A percentile compares a stretch with the other conserved stretches of the same genome.
phyloP scores from a whole-genome alignment of 2,329 filamentous ascomycete species.

The Beauveria bassiana region DNA sequence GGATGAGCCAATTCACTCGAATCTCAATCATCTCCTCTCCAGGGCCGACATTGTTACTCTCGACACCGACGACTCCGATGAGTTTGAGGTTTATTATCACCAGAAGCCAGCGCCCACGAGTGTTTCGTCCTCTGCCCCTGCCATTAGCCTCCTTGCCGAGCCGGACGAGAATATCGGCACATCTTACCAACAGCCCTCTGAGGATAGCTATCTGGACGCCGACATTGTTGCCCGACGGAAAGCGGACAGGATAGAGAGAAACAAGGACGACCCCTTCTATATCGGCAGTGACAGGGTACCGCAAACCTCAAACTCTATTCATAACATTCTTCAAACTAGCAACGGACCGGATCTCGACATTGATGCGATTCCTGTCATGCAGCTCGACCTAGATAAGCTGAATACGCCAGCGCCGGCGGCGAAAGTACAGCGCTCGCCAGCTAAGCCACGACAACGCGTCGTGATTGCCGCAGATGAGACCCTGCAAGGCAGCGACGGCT shows the following conservation, averaged over 20 bases:
- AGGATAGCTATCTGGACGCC: conserved; percentile 62
- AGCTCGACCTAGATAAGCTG: conserved; percentile 66
- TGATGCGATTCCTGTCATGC: conserved; percentile 92
- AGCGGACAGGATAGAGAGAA: conserved; percentile 70
- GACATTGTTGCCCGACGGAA: conserved; percentile 68
- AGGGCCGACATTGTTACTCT: conserved; percentile 42
- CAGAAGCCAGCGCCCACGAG: conserved; percentile 44
- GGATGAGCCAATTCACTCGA: conserved; percentile 71
- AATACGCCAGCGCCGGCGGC: conserved; percentile 22
- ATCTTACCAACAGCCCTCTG: conserved; percentile 53
- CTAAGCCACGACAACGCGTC: conserved; percentile 50
- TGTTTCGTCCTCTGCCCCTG: conserved; percentile 44
- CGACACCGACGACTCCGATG: conserved; percentile 49
- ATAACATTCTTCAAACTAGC: conserved; percentile 63
- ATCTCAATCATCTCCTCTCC: conserved; percentile 61
- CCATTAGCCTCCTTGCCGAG: conserved; percentile 45
- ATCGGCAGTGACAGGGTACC: conserved; percentile 55
- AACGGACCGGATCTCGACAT: conserved; percentile 80
- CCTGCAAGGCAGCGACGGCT: conserved; percentile 47
- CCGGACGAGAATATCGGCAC: conserved; percentile 39
- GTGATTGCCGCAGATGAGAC: conserved; percentile 69
- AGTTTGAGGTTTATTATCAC: conserved; percentile 62
- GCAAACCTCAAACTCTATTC: conserved; percentile 66
- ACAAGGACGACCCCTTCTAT: conserved; percentile 93
- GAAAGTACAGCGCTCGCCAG: conserved; percentile 24